Base-by-base conservation (phyloP, 306 rosid species). In the Senna tora region DNA sequence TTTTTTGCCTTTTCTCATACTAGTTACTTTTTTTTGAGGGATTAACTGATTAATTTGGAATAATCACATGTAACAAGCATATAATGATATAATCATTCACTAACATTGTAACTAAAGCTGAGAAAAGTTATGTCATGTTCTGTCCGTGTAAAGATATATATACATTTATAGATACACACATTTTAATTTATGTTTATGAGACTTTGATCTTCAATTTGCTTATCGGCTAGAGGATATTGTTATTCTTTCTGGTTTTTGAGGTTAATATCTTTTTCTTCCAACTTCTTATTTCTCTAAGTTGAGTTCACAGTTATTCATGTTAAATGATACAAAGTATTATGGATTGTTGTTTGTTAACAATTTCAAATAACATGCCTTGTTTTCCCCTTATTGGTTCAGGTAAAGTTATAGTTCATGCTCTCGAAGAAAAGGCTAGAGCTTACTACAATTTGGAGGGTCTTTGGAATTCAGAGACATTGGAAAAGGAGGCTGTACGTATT, bases 351-450 rank as follows among this genome's bases (percentile, higher is more conserved):
- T 42, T 65, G 6, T 7, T 55, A 68, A 61, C 49, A 9, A 43
- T 3, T 43, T 60, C 28, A 69, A 55, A 49, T 73, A 32, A 12
- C 38, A 42, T 77, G 39, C 43, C 16, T 51, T 47, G 30, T 20
- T 28, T 64, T 68, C 64, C 56, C 19, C 42, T 43, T 20, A 22
- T 61, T 76, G 59, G n/a, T 74, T 65, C 70, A 94, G 98, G 98
- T 46, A 89, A 82, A 77, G 95, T 91, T 52, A 82, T 91, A 73
- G 86, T 94, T 50, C 98, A 94, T 69, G 98, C 98, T 32, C 92
- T 94, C 16, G 98, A 94, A 66, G 98, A 94, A 85, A 89, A 87
- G 50, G 98, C 98, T 39, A 91, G 98, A 80, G 86, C 85, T 49
- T 94, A 94, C 81, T 94, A 94, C 83, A 89, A 89, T 83, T 81